phyloP scores from a whole-genome alignment of 2,329 filamentous ascomycete genomes.

The Aspergillus japonicus region DNA sequence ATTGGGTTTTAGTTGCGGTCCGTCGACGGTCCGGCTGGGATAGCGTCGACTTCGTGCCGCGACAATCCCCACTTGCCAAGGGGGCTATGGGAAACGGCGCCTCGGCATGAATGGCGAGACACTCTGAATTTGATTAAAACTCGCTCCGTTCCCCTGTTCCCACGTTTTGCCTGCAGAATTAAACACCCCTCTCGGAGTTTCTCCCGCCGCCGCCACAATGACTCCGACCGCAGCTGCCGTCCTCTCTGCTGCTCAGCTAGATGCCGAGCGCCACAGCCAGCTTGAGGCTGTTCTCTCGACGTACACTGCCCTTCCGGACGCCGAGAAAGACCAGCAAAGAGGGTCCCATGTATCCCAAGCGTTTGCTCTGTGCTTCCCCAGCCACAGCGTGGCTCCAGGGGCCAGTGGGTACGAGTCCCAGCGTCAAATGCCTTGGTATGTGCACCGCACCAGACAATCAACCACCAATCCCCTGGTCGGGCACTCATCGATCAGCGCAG shows the following conservation, averaged over 20 bases:
- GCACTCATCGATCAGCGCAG: background rate
- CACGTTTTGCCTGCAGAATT: background rate
- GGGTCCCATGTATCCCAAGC: background rate
- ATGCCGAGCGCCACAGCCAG: background rate
- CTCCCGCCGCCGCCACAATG: background rate
- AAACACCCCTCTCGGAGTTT: background rate
- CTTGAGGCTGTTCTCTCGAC: background rate
- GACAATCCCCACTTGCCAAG: background rate
- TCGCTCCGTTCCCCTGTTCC: background rate
- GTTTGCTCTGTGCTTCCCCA: background rate
- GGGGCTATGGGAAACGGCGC: background rate
- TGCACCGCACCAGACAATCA: background rate
- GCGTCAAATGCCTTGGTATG: constrained; percentile 3
- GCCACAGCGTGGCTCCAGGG: background rate
- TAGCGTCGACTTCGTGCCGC: constrained; percentile 1
- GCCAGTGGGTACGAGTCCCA: constrained; percentile 3
- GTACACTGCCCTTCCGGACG: background rate
- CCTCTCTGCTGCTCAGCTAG: background rate
- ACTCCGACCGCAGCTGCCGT: background rate
- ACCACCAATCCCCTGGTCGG: background rate
- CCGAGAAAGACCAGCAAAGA: background rate
- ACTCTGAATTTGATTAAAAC: background rate
- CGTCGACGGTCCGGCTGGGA: background rate
- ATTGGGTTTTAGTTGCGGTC: background rate
- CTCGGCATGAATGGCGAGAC: background rate